Evolutionary conservation across 2,329 filamentous ascomycete species (phyloP), one percentile per base, ranked within the genome.

Genomic region (Fusarium sp.): DNA sequence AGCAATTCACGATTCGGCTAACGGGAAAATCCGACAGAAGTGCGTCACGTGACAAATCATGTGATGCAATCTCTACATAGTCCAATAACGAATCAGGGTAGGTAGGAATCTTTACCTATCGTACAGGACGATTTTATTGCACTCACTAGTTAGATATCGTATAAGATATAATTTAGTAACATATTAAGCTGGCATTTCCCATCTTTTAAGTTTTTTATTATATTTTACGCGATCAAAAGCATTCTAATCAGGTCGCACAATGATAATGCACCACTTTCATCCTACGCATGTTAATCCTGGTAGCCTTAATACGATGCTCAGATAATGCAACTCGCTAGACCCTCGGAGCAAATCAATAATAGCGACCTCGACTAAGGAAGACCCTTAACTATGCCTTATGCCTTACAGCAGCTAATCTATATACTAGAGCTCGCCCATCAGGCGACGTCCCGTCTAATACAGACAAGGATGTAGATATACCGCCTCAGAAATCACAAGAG

Each of bases 1-100:
- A 76, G 72, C 76, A 77, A 77, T 75, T 81, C 79, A 73, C 78
- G 68, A 78, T 80, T 78, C 74, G 83, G 83, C 75, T 78, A 79
- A 74, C 77, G 72, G 75, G 74, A 78, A 76, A 80, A 77, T 82
- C 83, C 82, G 82, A 78, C 58, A n/a, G 18, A 66, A 36, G 12
- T 34, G 2, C 31, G 30, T 66, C 80, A 81, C 78, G 76, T 80
- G 78, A 0, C 1, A 1, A 0, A 3, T 70, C 80, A 82, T 77
- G 72, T 82, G 80, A 72, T 1, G 43, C 1, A 23, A 52, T 27
- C n/a, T 11, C 7, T 34, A 3, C 31, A 23, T 34, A 34, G 31
- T 34, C 12, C 7, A 9, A 34, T 12, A 9, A 12, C 4, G 9
- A 34, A 34, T 12, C 31, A 9, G 23, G 23, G 23, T 23, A 23